phyloP scores from a whole-genome alignment of 1,139 yeast genomes.

The Saccharomyces pastorianus region DNA sequence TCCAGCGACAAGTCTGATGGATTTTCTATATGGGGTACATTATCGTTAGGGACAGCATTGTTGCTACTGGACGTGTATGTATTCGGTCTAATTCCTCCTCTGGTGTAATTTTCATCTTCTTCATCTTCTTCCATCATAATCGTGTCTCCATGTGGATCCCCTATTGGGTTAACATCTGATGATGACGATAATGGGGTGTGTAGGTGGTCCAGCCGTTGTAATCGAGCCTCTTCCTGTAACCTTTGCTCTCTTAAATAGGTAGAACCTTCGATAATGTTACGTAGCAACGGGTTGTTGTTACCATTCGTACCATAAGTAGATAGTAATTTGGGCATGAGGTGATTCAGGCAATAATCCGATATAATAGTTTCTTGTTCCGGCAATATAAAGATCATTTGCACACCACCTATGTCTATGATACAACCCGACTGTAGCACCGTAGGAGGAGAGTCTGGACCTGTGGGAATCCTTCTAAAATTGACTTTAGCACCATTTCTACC shows the following conservation, averaged over 20 bases:
- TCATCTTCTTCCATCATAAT: not conserved
- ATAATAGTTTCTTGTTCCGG: slow-evolving; percentile 77
- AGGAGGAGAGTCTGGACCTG: slow-evolving; percentile 39
- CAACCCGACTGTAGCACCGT: slow-evolving; percentile 71
- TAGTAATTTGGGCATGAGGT: slow-evolving; percentile 30
- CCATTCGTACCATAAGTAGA: slow-evolving; percentile 19
- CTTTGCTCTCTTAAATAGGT: slow-evolving; percentile 10
- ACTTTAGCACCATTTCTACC: slow-evolving; percentile 94
- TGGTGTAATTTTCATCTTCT: not conserved
- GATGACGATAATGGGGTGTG: not conserved
- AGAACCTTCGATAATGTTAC: slow-evolving; percentile 17
- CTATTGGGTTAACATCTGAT: not conserved
- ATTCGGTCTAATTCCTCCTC: not conserved
- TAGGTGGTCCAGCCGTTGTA: not conserved
- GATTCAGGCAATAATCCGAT: slow-evolving; percentile 41
- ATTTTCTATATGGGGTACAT: not conserved
- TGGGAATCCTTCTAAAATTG: slow-evolving; percentile 52
- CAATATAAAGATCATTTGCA: slow-evolving; percentile 95
- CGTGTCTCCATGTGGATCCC: not conserved
- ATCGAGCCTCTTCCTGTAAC: slow-evolving; percentile 4
- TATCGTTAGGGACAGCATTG: slow-evolving; percentile 31
- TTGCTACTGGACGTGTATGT: not conserved
- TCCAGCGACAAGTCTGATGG: slow-evolving; percentile 22
- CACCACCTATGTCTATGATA: slow-evolving; percentile 86
- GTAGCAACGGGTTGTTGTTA: slow-evolving; percentile 14